These are phyloP conservation scores for Neoboletus subvelutipes DNA, from an alignment of 768 basidiomycete genomes.

Conservation along the genomic window DNA sequence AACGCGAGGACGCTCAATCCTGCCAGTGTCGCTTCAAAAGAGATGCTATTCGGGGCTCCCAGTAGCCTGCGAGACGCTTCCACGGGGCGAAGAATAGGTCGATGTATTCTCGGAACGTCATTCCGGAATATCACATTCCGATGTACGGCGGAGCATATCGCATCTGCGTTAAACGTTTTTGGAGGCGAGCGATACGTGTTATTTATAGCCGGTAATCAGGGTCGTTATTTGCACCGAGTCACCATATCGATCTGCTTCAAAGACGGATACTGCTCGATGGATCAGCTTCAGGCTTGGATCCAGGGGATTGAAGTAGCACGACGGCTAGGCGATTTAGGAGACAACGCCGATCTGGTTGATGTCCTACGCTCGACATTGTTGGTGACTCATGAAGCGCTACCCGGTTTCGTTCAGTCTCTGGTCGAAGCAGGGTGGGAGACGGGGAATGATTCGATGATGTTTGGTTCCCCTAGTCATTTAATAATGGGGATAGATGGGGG, in stretches of 20 bases:
- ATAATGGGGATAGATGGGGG: slow-evolving; percentile 17
- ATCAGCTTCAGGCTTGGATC: slow-evolving; percentile 59
- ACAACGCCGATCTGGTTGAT: background rate
- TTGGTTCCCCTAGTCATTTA: slow-evolving; percentile 26
- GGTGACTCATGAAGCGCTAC: slow-evolving; percentile 13
- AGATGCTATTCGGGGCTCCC: slow-evolving; percentile 45
- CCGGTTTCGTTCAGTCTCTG: slow-evolving; percentile 21
- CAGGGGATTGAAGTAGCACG: slow-evolving; percentile 23
- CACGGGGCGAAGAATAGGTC: slow-evolving; percentile 40
- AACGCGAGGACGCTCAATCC: slow-evolving; percentile 33
- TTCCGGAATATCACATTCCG: slow-evolving; percentile 29
- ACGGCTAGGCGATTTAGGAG: background rate
- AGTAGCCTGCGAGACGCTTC: slow-evolving; percentile 38
- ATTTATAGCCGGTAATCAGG: slow-evolving; percentile 39
- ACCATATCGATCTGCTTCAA: slow-evolving; percentile 50
- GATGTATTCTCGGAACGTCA: slow-evolving; percentile 51
- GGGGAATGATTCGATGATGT: slow-evolving; percentile 31
- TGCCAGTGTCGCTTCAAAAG: slow-evolving; percentile 38
- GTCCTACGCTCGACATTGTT: slow-evolving; percentile 12
- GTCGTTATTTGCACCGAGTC: background rate
- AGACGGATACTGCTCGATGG: slow-evolving; percentile 44
- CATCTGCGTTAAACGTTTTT: slow-evolving; percentile 40
- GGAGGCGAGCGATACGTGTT: slow-evolving; percentile 49
- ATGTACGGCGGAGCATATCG: slow-evolving; percentile 15
- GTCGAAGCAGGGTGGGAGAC: slow-evolving; percentile 40